Evolutionary conservation across 2,329 filamentous ascomycete genomes (phyloP), one percentile per base, ranked within the genome.

Genomic region (Aspergillus tubingensis): DNA sequence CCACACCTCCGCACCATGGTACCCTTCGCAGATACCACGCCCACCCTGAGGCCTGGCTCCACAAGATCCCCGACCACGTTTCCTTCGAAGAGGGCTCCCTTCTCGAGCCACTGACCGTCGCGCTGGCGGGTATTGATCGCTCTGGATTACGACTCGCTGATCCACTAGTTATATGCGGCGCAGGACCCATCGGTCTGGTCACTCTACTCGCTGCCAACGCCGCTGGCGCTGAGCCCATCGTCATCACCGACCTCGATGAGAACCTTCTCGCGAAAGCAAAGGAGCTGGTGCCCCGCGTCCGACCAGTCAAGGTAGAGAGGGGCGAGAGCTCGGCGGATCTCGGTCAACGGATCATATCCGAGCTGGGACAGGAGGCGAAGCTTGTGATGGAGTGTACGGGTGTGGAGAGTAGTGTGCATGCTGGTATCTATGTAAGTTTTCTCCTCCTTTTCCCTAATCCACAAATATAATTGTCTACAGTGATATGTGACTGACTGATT

Each of bases 371-470:
- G 27, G 63, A 67, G 58, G 65, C 63, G 21, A 65, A 65, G 57
- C 43, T 67, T 15, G 65, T 66, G 1, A 41, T 66, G n/a, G 65
- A 67, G 52, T 67, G 65, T 49, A 67, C 64, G 0, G 65, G 65
- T 2, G 62, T 66, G 21, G 65, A 67, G 50, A 62, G 62, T 21
- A 67, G 63, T 53, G 55, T 67, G 23, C 63, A 67, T 57, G 61
- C 65, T 8, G 65, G 63, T 13, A 67, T 67, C 10, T 67, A 67
- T 44, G 65, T 67, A 44, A 43, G 63, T 50, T 8, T 5, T 3
- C 17, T 8, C 19, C 4, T n/a, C 2, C 23, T 1, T 23, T 23
- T 23, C 23, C 2, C 23, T 23, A 23, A 23, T 23, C 6, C 23
- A 23, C 23, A 23, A 0, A 23, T 23, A 6, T 23, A 5, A 2